Evolutionary conservation across 2,329 filamentous ascomycete species (phyloP), one percentile per base, ranked within the genome.

Genomic region (Diaporthe humulicola): DNA sequence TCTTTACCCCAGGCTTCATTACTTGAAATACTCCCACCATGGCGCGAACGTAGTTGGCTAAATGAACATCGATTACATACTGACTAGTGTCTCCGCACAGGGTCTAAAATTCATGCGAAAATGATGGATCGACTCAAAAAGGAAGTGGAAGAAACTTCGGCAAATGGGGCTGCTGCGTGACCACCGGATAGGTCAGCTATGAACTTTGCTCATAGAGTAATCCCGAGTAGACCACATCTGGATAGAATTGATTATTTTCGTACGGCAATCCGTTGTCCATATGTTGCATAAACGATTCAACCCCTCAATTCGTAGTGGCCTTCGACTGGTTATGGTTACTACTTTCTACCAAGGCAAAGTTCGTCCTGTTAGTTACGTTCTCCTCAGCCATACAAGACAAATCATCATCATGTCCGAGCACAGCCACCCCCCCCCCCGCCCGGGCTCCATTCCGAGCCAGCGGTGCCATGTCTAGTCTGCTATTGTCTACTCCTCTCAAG

Each of bases 101-200:
- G 71, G 42, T 19, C 36, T 1, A 82, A 81, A 33, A 88, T 90
- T 30, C 89, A 90, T 75, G 82, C 79, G n/a, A 87, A 86, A 80
- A 85, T 90, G 82, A 72, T 85, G 40, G 78, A 77, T 45, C 83
- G 84, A 77, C 77, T 88, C 57, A 80, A 83, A 70, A 78, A 80
- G 73, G 80, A 82, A 69, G 73, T 71, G 15, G 28, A 67, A 9
- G 69, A 12, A 19, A 25, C 70, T 33, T 17, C 33, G 1, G n/a
- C 45, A 25, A 58, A 56, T 40, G 28, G 36, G 9, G 28, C 14
- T 42, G 25, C 70, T 28, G 36, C 61, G n/a, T 73, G 42, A 75
- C 12, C 45, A 40, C 28, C 14, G 36, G 45, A 14, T 19, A 2
- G 22, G 40, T 33, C 15, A 19, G 8, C 30, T 38, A 38, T n/a